Evolutionary conservation across 139 green algal genomes (phyloP).

Genomic region (Chlorella sp.): DNA sequence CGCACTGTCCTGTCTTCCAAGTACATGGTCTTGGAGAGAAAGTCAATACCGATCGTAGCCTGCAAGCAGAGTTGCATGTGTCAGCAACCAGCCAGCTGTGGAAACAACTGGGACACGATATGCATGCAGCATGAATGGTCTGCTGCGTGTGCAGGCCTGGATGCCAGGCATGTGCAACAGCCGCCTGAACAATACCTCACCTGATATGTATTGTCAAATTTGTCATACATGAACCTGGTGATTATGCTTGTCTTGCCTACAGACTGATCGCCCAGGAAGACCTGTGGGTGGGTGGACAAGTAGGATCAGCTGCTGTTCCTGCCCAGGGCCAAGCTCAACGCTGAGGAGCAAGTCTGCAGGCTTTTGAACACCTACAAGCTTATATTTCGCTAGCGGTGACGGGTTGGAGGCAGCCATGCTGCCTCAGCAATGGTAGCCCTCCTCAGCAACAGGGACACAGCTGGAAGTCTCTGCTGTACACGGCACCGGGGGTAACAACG

Average conservation of each 20-base stretch:
- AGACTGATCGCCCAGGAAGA: slow-evolving; percentile 88
- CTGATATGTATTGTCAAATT: slow-evolving; percentile 99
- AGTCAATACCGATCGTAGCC: slow-evolving; percentile 99
- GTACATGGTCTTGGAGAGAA: slow-evolving; percentile 99
- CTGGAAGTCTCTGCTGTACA: too few relatives aligned
- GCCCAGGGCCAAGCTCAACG: neutral
- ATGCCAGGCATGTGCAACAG: too few relatives aligned
- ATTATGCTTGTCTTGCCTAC: slow-evolving; percentile 98
- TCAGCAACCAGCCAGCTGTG: too few relatives aligned
- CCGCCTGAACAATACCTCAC: too few relatives aligned
- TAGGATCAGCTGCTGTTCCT: neutral
- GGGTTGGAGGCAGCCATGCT: neutral
- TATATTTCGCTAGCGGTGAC: slow-evolving; percentile 93
- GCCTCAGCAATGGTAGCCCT: too few relatives aligned
- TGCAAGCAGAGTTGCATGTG: too few relatives aligned
- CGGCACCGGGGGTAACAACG: too few relatives aligned
- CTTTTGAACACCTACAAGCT: slow-evolving; percentile 64
- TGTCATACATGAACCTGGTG: slow-evolving; percentile 99
- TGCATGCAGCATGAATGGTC: too few relatives aligned
- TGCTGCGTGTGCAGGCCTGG: too few relatives aligned
- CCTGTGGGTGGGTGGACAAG: slow-evolving; percentile 43
- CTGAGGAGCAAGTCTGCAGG: neutral
- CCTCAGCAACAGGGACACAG: too few relatives aligned
- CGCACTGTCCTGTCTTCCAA: slow-evolving; percentile 96
- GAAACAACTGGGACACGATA: too few relatives aligned